Base-by-base conservation (phyloP, 441 rosid species). In the Pelargonium citronellum region DNA sequence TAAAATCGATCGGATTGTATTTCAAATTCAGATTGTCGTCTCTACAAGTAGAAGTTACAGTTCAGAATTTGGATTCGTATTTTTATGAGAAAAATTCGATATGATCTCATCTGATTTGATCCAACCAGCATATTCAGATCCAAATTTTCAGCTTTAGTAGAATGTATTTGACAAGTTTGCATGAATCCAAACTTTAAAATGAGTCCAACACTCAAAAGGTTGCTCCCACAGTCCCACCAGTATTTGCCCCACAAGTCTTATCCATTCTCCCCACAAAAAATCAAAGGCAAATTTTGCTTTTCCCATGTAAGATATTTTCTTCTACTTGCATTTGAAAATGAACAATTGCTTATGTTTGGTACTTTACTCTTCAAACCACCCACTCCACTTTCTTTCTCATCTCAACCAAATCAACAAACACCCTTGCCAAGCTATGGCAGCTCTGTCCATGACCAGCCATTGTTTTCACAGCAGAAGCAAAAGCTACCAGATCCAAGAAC, bases 401-500 rank as follows among this genome's bases (percentile, higher is more conserved):
- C 58, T 1, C 7, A 51, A 15, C 58, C 58, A 51, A 51, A 51
- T 5, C 61, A 2, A 16, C 17, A 15, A 13, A 5, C 61, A 55
- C 6, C 20, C 22, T 55, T 4, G 19, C 61, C 22, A 70, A 65
- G 77, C 74, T 64, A 88, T 88, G 96, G 89, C 89, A 57, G 75
- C 87, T 76, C 80, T 83, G 70, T 75, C 83, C 13, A 62, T 81
- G 10, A 55, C 17, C 61, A 69, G 69, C 44, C 84, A 71, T 75
- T 69, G 71, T 15, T 49, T 81, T 67, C 67, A 53, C 69, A 22
- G 17, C 67, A 70, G 55, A 34, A 69, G n/a, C 22, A 13, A 63
- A 55, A 55, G 61, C 61, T 16, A 55, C 49, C 69, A 78, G 66
- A 64, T 43, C 57, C 83, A 73, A 63, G 69, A 58, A 43, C 68